Evolutionary conservation across 2,329 filamentous ascomycete genomes (phyloP).

Genomic region (Cadophora sp.): DNA sequence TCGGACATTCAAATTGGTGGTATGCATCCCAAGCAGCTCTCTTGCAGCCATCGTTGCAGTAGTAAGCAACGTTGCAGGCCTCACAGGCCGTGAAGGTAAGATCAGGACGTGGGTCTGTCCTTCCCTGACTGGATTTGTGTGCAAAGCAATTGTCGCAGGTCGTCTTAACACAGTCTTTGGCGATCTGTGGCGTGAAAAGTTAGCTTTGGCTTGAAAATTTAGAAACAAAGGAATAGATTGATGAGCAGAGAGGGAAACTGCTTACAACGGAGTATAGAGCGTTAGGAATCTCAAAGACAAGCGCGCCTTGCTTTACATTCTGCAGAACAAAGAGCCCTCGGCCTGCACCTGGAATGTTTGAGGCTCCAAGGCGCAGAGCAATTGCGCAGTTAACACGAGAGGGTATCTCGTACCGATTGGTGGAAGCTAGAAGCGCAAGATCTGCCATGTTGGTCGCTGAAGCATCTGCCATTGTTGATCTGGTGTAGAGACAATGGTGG

Average conservation of each 20-base stretch:
- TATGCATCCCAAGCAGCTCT: not conserved
- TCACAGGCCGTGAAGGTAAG: not conserved
- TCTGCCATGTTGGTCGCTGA: not conserved
- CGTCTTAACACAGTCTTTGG: not conserved
- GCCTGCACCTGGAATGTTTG: slow-evolving; percentile 16
- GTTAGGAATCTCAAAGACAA: slow-evolving; percentile 17
- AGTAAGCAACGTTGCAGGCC: not conserved
- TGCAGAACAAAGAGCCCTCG: slow-evolving; percentile 17
- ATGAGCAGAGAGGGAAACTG: not conserved
- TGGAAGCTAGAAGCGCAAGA: not conserved
- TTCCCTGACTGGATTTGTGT: not conserved
- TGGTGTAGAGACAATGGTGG: not conserved
- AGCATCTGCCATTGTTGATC: not conserved
- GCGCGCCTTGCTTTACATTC: not conserved
- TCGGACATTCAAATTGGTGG: slow-evolving; percentile 7
- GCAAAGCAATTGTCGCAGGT: slow-evolving; percentile 18
- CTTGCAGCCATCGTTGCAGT: not conserved
- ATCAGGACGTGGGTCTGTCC: not conserved
- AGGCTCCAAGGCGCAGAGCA: slow-evolving; percentile 7
- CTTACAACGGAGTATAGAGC: slow-evolving; percentile 19
- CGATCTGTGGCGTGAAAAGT: not conserved
- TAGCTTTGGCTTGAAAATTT: not conserved
- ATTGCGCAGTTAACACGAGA: not conserved
- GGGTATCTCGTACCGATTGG: not conserved
- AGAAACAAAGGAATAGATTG: not conserved